Evolutionary conservation across 148 eudicot genomes (phyloP).

Genomic region (Fagopyrum esculentum): DNA sequence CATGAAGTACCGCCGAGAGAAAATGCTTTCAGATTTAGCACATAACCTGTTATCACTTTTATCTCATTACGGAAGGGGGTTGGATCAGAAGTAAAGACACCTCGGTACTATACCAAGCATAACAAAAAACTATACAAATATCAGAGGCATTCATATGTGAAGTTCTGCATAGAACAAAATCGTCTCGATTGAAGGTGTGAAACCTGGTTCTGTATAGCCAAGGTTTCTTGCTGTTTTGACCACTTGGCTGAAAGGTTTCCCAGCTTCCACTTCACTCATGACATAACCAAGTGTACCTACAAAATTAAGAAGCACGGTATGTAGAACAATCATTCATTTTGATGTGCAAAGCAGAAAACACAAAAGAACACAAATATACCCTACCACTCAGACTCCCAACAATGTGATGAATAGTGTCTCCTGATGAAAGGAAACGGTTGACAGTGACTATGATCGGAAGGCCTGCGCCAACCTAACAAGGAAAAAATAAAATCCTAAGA

Average conservation of each 20-base stretch:
- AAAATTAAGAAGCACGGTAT: background rate
- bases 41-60: background rate
- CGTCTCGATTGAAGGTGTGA: background rate
- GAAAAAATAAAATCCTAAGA: slow-evolving; percentile 6
- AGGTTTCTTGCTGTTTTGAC: slow-evolving; percentile 79
- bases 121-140: background rate
- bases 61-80: slow-evolving; percentile 2
- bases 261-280: slow-evolving; percentile 92
- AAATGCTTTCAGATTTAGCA: background rate
- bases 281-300: slow-evolving; percentile 93
- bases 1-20: background rate
- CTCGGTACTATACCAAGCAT: background rate
- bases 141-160: background rate
- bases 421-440: slow-evolving; percentile 81
- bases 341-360: background rate
- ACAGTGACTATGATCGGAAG: slow-evolving; percentile 80
- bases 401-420: slow-evolving; percentile 61
- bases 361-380: background rate
- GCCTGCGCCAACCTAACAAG: slow-evolving; percentile 94
- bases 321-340: background rate
- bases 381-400: slow-evolving; percentile 95
- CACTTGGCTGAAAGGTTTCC: slow-evolving; percentile 86
- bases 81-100: background rate
- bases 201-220: slow-evolving; percentile 99
- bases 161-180: background rate